Conservation (phyloP, 1,139 yeast species). For the Meyerozyma guilliermondii region DNA sequence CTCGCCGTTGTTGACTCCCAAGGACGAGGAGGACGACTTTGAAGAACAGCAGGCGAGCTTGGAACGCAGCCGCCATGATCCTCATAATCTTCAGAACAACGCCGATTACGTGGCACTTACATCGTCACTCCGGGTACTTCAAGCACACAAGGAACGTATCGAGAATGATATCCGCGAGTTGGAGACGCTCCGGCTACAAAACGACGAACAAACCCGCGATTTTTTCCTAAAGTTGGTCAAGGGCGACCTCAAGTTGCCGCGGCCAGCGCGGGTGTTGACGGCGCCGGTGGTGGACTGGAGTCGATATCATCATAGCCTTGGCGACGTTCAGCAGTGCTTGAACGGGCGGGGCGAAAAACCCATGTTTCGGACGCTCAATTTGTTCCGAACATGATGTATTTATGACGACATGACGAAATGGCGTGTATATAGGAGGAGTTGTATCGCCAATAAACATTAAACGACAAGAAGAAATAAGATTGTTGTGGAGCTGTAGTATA, state of each 20-base stretch:
- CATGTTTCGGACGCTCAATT: slow-evolving; percentile 23
- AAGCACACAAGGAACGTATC: slow-evolving; percentile 19
- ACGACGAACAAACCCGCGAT: slow-evolving; percentile 13
- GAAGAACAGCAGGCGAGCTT: slow-evolving; percentile 9
- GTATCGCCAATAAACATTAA: not conserved
- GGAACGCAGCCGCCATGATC: slow-evolving; percentile 1
- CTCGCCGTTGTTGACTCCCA: slow-evolving; percentile 40
- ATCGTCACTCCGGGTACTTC: slow-evolving; percentile 29
- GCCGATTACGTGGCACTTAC: slow-evolving; percentile 37
- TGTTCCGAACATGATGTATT: slow-evolving; percentile 11
- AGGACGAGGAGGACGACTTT: slow-evolving; percentile 37
- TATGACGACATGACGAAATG: slow-evolving; percentile 1
- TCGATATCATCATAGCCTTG: slow-evolving; percentile 10
- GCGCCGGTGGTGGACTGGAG: slow-evolving; percentile 37
- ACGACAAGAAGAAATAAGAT: too few species aligned
- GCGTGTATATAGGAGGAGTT: not conserved
- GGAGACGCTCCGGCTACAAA: slow-evolving; percentile 12
- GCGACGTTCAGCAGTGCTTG: not conserved
- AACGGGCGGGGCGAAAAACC: slow-evolving; percentile 14
- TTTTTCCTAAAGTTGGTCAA: slow-evolving; percentile 11
- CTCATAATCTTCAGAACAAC: slow-evolving; percentile 20
- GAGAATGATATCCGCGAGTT: slow-evolving; percentile 30
- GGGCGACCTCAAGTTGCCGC: slow-evolving; percentile 23
- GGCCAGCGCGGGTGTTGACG: slow-evolving; percentile 28
- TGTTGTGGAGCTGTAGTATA: too few species aligned